phyloP scores from a whole-genome alignment of 805 yeast species.

The Kazachstania psychrophila region DNA sequence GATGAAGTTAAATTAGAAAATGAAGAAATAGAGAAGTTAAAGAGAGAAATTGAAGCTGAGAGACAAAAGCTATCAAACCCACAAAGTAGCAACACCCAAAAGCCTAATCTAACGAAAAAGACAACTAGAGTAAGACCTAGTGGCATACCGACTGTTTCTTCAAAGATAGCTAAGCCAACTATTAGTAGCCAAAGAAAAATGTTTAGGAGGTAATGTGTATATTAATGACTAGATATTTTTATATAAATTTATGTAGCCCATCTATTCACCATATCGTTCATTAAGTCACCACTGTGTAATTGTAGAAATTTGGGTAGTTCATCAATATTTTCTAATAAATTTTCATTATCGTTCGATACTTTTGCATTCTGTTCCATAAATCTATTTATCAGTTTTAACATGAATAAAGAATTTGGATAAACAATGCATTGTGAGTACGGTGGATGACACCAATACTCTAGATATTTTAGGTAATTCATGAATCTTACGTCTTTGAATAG shows the following conservation, averaged over 20 bases:
- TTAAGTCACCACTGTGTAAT: constrained; percentile 30
- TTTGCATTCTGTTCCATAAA: constrained; percentile 21
- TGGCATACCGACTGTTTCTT: constrained; percentile 18
- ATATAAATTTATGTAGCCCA: constrained; percentile 34
- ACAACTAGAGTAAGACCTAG: constrained; percentile 6
- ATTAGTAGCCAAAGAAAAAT: constrained; percentile 21
- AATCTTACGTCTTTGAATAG: constrained; percentile 59
- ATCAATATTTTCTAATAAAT: constrained; percentile 39
- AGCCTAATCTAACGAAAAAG: no score
- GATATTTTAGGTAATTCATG: constrained; percentile 63
- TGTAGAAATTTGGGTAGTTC: constrained; percentile 45
- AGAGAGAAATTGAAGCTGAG: constrained; percentile 10
- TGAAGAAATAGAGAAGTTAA: constrained; percentile 15
- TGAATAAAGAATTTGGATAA: constrained; percentile 82
- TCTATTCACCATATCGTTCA: constrained; percentile 68
- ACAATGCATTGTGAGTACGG: constrained; percentile 42
- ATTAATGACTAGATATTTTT: neutral
- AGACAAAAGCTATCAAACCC: constrained; percentile 5
- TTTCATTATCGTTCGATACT: constrained; percentile 38
- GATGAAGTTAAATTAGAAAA: constrained; percentile 8
- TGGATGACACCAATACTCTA: constrained; percentile 79
- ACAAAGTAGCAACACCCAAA: no score
- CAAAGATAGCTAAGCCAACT: constrained; percentile 19
- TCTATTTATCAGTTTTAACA: constrained; percentile 48
- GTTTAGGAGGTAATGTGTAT: constrained; percentile 12